Evolutionary conservation across 495 filamentous ascomycete genomes (phyloP), one percentile per base, ranked within the genome.

Genomic region (Aspergillus diversus): DNA sequence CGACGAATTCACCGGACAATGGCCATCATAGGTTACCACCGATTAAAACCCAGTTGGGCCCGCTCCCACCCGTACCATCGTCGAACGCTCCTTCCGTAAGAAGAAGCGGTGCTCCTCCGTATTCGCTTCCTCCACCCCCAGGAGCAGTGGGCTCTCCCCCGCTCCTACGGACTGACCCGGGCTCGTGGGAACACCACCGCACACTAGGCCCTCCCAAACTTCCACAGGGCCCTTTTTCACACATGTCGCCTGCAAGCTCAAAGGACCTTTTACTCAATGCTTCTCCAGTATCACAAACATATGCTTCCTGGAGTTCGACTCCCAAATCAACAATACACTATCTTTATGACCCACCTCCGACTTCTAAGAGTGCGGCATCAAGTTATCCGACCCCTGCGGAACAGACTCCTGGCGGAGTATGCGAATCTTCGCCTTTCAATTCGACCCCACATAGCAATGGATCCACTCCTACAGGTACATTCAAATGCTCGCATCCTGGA

Each of bases 401-500:
- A 33, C 76, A 72, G 27, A 63, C 73, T 0, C 65, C 66, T 5
- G 50, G 55, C 12, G 66, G 67, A n/a, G 35, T 63, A 0, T 68
- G 67, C 47, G 77, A 78, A 9, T 64, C 70, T 8, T 34, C 61
- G 17, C 60, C 68, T 4, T 72, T 70, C 49, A 65, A 55, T 34
- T 61, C 64, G 33, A 15, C 66, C 8, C 53, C 70, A 21, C 66
- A 70, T n/a, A 21, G 67, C 21, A 76, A 75, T 49, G 75, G 69
- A 5, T 5, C 33, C 21, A 52, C 63, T 7, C 27, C 71, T 17
- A 62, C 71, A 17, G 74, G 75, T 21, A 75, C 74, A 39, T 89
- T 83, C 70, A 84, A 81, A 67, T 93, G 90, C 73, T 82, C 80
- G n/a, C 83, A 85, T 82, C 79, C 82, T 2, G 90, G 89, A 9